Base-by-base conservation (phyloP, 83 land plant genomes). In the Thuja plicata region DNA sequence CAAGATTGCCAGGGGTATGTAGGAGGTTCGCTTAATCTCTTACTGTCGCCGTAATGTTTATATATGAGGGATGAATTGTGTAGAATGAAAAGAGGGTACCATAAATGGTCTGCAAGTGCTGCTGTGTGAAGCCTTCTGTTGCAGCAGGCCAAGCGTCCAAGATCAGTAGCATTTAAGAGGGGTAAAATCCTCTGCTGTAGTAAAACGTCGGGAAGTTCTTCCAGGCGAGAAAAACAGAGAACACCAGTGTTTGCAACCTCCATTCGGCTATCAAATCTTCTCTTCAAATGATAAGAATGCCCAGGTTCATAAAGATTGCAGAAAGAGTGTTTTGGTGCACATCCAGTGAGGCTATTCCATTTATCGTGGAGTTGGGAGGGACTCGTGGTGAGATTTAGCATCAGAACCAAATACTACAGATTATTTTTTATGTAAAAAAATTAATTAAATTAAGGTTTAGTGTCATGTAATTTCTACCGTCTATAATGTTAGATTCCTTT, bases 141-240 rank as follows among this genome's bases (percentile, higher is more conserved):
- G 86, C 86, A 84, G 57, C 50, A 84, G 34, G 86, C 57, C 50
- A 84, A 84, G 32, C 60, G 45, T 27, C 52, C 86, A 45, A 84
- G 48, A 84, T 43, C 86, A 30, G 48, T 48, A 57, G 86, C 60
- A 84, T 84, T 55, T 30, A 84, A n/a, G 2, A 13, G 10, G 16
- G 86, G 19, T 6, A 84, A 50, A 30, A 84, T 50, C 30, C 60
- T 30, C 7, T 50, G 27, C 6, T 41, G 50, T 1, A 84, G 37
- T 48, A 84, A 15, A 2, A 84, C 54, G 13, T 50, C 86, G 27
- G 86, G 60, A 32, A 84, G 57, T 9, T 84, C 86, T 48, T 84
- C 86, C 2, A 84, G 16, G 30, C 60, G 37, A 17, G 83, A 79
- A 32, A 40, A 24, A 66, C n/a, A 66, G 9, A 1, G 73, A 1